Conservation (phyloP, 176 grass and related monocot species). For the Lolium rigidum region DNA sequence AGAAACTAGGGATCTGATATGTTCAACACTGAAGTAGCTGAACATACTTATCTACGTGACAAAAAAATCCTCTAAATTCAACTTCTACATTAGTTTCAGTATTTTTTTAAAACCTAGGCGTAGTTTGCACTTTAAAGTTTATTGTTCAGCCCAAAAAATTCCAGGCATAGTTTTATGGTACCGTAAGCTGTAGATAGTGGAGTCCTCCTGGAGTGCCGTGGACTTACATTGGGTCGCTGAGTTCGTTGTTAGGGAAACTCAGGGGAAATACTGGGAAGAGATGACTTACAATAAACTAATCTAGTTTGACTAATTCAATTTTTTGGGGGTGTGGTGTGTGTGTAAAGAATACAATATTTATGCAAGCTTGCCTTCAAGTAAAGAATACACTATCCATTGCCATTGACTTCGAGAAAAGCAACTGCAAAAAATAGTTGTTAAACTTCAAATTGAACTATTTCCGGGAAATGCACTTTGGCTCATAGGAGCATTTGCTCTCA, state of each 20-base stretch:
- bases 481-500: too few relatives aligned
- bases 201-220: background rate
- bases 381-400: background rate
- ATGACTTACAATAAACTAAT: background rate
- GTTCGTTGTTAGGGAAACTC: background rate
- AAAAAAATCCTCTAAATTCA: background rate
- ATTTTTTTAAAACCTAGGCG: background rate
- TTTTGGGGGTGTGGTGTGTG: too few relatives aligned
- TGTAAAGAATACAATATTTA: too few relatives aligned
- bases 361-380: too few relatives aligned
- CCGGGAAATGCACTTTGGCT: too few relatives aligned
- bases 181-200: background rate
- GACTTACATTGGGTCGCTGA: background rate
- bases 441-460: background rate
- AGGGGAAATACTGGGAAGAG: background rate
- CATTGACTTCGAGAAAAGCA: background rate
- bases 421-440: background rate
- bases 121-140: background rate
- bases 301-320: background rate
- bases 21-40: background rate
- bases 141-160: background rate
- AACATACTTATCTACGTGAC: background rate
- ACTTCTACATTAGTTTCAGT: background rate
- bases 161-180: background rate
- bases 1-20: background rate